phyloP scores from a whole-genome alignment of 441 rosid species.

The Pelargonium citronellum region DNA sequence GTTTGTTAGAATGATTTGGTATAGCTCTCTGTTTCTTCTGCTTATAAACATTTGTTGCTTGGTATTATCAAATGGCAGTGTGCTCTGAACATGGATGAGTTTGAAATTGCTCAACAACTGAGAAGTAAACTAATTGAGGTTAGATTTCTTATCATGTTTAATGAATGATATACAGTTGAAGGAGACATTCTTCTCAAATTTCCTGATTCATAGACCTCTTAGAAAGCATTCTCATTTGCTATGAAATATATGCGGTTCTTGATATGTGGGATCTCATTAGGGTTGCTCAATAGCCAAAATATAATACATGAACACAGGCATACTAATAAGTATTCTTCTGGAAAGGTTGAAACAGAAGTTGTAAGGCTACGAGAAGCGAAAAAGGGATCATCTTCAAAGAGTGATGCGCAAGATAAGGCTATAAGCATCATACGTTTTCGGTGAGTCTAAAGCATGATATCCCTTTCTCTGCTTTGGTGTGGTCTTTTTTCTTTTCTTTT shows the following conservation, averaged over 20 bases:
- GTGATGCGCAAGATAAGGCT: conserved; percentile 95
- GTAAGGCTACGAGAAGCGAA: conserved; percentile 58
- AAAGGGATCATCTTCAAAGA: conserved; percentile 80
- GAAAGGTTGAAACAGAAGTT: conserved; percentile 82
- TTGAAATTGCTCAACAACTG: conserved; percentile 74
- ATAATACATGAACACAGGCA: neutral
- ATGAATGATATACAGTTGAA: neutral
- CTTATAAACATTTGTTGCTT: conserved; percentile 19
- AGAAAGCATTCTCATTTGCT: conserved; percentile 2
- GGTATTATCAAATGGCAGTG: conserved; percentile 43
- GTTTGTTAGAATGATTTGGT: neutral
- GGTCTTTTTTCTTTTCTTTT: neutral
- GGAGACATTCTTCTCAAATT: neutral
- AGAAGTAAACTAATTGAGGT: conserved; percentile 91
- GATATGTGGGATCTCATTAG: neutral
- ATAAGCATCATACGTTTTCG: conserved; percentile 62
- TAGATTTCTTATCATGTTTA: conserved; percentile 14
- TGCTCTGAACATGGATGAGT: conserved; percentile 82
- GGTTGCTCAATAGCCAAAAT: neutral
- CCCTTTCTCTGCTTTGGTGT: conserved; percentile 7
- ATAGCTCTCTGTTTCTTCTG: conserved; percentile 14
- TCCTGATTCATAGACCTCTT: conserved; percentile 2
- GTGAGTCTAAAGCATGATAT: conserved; percentile 34
- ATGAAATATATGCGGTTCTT: no score
- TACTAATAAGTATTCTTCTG: conserved; percentile 27